Conservation (phyloP, 1,284 basidiomycete genomes). For the Tremellales sp. region DNA sequence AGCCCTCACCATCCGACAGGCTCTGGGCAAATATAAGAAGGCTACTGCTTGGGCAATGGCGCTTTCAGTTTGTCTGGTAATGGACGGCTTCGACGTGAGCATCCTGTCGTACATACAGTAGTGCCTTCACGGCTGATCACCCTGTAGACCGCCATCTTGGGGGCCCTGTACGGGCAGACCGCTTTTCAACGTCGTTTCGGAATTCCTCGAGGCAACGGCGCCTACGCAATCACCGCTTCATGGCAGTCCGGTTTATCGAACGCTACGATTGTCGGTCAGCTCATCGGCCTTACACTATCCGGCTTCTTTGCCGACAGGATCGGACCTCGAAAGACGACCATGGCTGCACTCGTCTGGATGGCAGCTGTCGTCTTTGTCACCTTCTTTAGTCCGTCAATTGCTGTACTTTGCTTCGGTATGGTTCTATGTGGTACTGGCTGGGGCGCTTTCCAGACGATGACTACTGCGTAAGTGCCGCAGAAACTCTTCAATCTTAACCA, state of each 20-base stretch:
- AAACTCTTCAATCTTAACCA: too few relatives aligned
- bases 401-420: conserved; percentile 19
- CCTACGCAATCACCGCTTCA: conserved; percentile 39
- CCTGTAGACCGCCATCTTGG: conserved; percentile 11
- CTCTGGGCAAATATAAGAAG: conserved; percentile 20
- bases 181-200: conserved; percentile 31
- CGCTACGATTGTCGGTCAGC: conserved; percentile 36
- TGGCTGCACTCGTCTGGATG: conserved; percentile 41
- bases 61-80: conserved; percentile 22
- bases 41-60: conserved; percentile 25
- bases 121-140: background rate
- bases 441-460: conserved; percentile 42
- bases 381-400: conserved; percentile 46
- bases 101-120: conserved; percentile 10
- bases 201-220: conserved; percentile 12
- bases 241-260: conserved; percentile 50
- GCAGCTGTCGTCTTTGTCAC: conserved; percentile 24
- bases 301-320: conserved; percentile 46
- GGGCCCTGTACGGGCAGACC: conserved; percentile 31
- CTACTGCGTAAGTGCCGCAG: too few relatives aligned
- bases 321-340: conserved; percentile 34
- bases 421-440: conserved; percentile 16
- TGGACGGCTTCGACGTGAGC: conserved; percentile 34
- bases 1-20: conserved; percentile 13
- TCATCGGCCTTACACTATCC: conserved; percentile 46